Base-by-base conservation (phyloP, 2,329 filamentous ascomycete genomes). In the Aspergillus fijiensis region DNA sequence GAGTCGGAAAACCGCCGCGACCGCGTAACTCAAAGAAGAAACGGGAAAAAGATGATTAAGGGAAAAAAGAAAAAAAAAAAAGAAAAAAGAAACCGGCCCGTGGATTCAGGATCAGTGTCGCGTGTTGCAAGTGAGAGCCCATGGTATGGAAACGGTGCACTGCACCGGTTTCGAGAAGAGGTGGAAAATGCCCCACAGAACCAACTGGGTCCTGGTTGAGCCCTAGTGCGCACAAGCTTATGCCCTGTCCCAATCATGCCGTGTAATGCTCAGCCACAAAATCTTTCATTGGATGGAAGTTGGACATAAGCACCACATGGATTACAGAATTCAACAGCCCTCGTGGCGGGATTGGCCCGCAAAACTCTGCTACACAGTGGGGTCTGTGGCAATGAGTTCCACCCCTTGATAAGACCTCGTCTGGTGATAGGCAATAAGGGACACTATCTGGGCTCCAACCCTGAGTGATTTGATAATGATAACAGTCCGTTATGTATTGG, bases 151-250 rank as follows among this genome's bases (percentile, higher is more conserved):
- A 47, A 48, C 42, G 27, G 51, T 33, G 27, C 53, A 49, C 42
- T 33, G 27, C 53, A 49, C 42, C 59, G 49, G 53, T 51, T 61
- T 63, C 56, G 59, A 59, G 56, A 63, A 56, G 19, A 49, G 48
- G 16, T 5, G 27, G 31, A 27, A 33, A 19, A 14, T 33, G 59
- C 48, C 25, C 51, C 55, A 42, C 27, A 16, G 5, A n/a, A 14
- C 23, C 33, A 45, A 29, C 11, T 42, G 39, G 19, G 31, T 27
- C 53, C 35, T 55, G 29, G 53, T 31, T 25, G 23, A 49, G 53
- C 58, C 58, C 58, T 60, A 57, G 55, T 31, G 57, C 50, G 23
- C 51, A 48, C 29, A 35, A 51, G 48, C 56, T 59, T 55, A 51
- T 31, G 23, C 14, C 14, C 21, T 19, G 16, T n/a, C 16, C 55